Conservation (phyloP, 257 asterid species). For the Salvia hispanica region DNA sequence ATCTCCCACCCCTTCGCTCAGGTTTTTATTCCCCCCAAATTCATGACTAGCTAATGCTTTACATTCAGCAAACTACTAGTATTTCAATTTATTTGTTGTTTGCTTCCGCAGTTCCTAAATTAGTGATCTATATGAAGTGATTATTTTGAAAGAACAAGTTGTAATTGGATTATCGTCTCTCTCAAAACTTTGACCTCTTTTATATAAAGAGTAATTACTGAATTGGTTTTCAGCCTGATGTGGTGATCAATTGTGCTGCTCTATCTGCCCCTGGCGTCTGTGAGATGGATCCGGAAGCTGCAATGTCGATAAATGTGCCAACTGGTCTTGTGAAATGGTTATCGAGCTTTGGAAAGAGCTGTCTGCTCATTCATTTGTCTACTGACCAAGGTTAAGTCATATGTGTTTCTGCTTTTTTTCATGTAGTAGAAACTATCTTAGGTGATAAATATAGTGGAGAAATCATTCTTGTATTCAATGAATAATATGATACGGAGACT, state of each 20-base stretch:
- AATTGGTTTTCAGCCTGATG: slow-evolving; percentile 73
- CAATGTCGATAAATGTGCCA: slow-evolving; percentile 89
- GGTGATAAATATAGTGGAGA: no score
- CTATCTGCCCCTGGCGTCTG: slow-evolving; percentile 85
- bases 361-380: slow-evolving; percentile 81
- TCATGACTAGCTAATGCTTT: not conserved
- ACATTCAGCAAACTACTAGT: no score
- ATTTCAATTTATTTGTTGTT: not conserved
- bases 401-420: not conserved
- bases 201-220: slow-evolving; percentile 11
- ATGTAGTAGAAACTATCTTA: no score
- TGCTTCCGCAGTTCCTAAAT: not conserved
- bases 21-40: slow-evolving; percentile 43
- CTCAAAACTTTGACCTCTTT: slow-evolving; percentile 12
- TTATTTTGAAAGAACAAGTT: not conserved
- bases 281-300: slow-evolving; percentile 79
- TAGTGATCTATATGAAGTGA: not conserved
- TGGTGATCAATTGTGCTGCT: slow-evolving; percentile 94
- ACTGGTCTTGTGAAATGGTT: slow-evolving; percentile 76
- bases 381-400: slow-evolving; percentile 85
- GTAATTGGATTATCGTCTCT: slow-evolving; percentile 4
- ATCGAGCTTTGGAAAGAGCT: slow-evolving; percentile 51
- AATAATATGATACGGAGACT: no score
- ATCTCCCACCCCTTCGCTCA: slow-evolving; percentile 66
- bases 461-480: no score